Evolutionary conservation across 495 filamentous ascomycete species (phyloP).

Genomic region (Geoglossum glabrum): DNA sequence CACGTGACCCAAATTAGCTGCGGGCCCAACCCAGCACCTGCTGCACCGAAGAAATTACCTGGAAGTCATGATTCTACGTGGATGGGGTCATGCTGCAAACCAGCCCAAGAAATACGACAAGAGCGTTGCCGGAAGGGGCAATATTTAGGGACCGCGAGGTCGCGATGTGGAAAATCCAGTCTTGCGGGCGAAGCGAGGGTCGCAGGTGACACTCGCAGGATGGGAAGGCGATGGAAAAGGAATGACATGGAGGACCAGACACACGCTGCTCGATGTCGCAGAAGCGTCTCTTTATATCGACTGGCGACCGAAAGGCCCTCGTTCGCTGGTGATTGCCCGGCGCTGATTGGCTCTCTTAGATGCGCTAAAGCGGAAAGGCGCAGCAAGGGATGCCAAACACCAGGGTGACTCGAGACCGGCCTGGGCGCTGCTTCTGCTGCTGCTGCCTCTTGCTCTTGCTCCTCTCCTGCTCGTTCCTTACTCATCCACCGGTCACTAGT

Average conservation of each 20-base stretch:
- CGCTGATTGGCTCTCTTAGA: conserved; percentile 1
- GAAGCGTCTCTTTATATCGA: conserved; percentile 3
- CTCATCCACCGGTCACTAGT: no score
- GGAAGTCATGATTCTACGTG: conserved; percentile 1
- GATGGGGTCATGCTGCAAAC: neutral
- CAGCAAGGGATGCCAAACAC: neutral
- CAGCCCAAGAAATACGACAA: neutral
- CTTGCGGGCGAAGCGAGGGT: neutral
- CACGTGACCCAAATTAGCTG: conserved; percentile 4
- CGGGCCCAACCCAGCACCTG: neutral
- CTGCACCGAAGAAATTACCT: neutral
- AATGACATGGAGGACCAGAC: conserved; percentile 1
- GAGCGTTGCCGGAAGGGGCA: neutral
- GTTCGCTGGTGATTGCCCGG: neutral
- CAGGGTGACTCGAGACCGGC: neutral
- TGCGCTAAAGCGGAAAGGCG: conserved; percentile 1
- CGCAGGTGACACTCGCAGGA: neutral
- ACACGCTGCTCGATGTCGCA: neutral
- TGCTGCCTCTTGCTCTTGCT: neutral
- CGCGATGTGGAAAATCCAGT: neutral
- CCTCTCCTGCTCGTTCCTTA: neutral
- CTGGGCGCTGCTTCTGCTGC: neutral
- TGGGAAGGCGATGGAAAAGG: neutral
- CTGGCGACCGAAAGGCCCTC: neutral
- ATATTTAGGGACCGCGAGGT: neutral